A percentile compares a stretch with the other conserved stretches of the same genome.
phyloP scores from a whole-genome alignment of 352 stramenopile genomes.

The Peronosclerospora sorghi region DNA sequence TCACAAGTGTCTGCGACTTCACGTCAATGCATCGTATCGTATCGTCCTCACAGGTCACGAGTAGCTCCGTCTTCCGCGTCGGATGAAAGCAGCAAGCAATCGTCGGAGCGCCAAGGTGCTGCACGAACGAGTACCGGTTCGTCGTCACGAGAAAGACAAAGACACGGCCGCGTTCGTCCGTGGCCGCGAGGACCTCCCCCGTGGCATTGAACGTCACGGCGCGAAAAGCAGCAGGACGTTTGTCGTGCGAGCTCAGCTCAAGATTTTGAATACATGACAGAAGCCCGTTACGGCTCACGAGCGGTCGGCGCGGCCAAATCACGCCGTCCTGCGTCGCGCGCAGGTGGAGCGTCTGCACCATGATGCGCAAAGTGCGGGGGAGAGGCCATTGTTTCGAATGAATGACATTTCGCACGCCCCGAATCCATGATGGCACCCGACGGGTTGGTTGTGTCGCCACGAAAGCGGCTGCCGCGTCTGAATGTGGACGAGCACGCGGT shows the following conservation, averaged over 20 bases:
- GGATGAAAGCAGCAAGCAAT: conserved; percentile 67
- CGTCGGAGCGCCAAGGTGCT: conserved; percentile 46
- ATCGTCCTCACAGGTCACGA: conserved; percentile 79
- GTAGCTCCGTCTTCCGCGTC: conserved; percentile 50
- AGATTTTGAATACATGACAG: conserved; percentile 63
- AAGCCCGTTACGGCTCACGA: conserved; percentile 57
- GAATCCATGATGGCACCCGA: conserved; percentile 5
- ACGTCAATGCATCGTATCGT: conserved; percentile 72
- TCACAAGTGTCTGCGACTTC: conserved; percentile 58
- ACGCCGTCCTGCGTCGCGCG: conserved; percentile 55
- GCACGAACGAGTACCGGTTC: conserved; percentile 69
- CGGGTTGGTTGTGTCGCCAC: conserved; percentile 8
- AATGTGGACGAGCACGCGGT: conserved; percentile 4
- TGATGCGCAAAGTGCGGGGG: conserved; percentile 2
- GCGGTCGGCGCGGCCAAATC: conserved; percentile 58
- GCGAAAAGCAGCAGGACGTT: conserved; percentile 36
- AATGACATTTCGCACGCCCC: neutral
- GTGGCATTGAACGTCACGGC: conserved; percentile 55
- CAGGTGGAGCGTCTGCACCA: conserved; percentile 62
- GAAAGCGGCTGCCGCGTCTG: conserved; percentile 23
- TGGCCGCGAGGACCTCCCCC: conserved; percentile 52
- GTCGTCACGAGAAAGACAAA: conserved; percentile 69
- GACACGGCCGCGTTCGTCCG: conserved; percentile 67
- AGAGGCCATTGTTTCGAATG: neutral
- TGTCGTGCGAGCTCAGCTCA: conserved; percentile 49